Evolutionary conservation across 148 eudicot species (phyloP).

Genomic region (Polygonum aviculare): DNA sequence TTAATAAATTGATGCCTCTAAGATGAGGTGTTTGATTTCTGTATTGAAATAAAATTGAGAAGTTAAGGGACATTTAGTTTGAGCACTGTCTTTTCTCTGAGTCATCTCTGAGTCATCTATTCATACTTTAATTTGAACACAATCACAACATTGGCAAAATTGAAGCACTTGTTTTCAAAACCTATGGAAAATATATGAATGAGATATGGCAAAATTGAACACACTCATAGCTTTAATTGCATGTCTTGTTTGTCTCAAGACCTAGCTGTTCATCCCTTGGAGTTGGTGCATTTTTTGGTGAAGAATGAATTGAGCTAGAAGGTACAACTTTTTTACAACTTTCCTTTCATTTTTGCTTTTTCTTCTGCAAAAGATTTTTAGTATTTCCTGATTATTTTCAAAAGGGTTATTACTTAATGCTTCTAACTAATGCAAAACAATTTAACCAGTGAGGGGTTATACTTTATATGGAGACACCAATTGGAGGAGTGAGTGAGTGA

Average conservation of each 20-base stretch:
- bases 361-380: neutral
- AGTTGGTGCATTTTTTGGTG: constrained; percentile 71
- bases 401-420: neutral
- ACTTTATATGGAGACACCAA: constrained; percentile 83
- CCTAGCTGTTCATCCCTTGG: constrained; percentile 99
- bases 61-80: too few species aligned
- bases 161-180: too few species aligned
- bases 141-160: too few species aligned
- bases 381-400: neutral
- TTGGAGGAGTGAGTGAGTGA: constrained; percentile 82
- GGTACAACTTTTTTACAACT: constrained; percentile 35
- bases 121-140: too few species aligned
- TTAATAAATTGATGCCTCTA: too few species aligned
- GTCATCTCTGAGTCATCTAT: too few species aligned
- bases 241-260: constrained; percentile 36
- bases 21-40: too few species aligned
- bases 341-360: neutral
- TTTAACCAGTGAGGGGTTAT: constrained; percentile 88
- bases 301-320: constrained; percentile 82
- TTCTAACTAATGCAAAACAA: neutral
- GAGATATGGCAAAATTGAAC: too few species aligned
- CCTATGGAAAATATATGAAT: too few species aligned
- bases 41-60: too few species aligned
- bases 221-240: too few species aligned
- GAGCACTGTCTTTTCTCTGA: too few species aligned